These are phyloP conservation scores for Globisporangium heterothallicum DNA, from an alignment of 352 stramenopile species.

Conservation along the genomic window DNA sequence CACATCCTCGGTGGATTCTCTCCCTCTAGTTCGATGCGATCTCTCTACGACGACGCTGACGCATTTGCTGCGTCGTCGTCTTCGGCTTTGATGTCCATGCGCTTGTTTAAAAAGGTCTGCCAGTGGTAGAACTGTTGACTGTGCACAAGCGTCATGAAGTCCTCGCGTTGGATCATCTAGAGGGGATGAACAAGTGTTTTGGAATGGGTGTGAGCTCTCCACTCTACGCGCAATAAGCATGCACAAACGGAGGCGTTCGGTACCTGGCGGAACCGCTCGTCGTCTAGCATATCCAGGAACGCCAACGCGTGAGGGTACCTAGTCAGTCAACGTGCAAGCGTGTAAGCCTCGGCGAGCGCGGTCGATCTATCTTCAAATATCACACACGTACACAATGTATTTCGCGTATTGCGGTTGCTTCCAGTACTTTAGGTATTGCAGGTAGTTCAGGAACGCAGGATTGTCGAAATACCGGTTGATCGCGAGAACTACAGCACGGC, in stretches of 20 bases:
- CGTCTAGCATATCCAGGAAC: slow-evolving; percentile 86
- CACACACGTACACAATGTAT: slow-evolving; percentile 74
- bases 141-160: slow-evolving; percentile 86
- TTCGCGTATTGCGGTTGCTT: slow-evolving; percentile 89
- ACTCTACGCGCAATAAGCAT: neutral
- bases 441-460: slow-evolving; percentile 85
- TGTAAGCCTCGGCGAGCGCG: no score
- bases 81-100: slow-evolving; percentile 36
- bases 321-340: neutral
- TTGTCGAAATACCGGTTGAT: slow-evolving; percentile 92
- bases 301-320: slow-evolving; percentile 84
- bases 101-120: slow-evolving; percentile 85
- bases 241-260: neutral
- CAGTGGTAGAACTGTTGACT: slow-evolving; percentile 88
- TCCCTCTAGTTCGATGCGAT: no score
- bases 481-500: slow-evolving; percentile 51
- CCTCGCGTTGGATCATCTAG: slow-evolving; percentile 80
- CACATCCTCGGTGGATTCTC: no score
- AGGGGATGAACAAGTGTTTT: neutral
- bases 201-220: neutral
- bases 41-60: neutral
- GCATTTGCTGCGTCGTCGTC: slow-evolving; percentile 8
- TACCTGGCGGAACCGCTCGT: slow-evolving; percentile 80
- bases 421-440: slow-evolving; percentile 92
- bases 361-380: neutral